These are phyloP conservation scores for Penicillium lagena DNA, from an alignment of 495 filamentous ascomycete genomes.

Conservation along the genomic window DNA sequence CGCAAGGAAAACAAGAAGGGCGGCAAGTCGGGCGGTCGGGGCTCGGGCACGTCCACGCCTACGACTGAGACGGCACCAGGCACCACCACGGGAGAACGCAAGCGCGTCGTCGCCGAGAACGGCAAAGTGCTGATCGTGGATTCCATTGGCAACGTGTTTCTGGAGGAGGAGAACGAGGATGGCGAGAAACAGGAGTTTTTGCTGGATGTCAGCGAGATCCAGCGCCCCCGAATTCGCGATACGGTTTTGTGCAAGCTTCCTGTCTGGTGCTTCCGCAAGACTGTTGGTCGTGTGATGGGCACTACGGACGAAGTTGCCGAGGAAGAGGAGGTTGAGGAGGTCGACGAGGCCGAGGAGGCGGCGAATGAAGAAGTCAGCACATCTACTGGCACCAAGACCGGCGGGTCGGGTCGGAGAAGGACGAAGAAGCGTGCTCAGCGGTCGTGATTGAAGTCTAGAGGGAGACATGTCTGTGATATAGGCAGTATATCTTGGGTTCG, in stretches of 20 bases:
- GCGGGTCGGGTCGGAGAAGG: background rate
- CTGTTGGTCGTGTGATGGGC: constrained; percentile 48
- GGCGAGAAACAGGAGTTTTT: constrained; percentile 76
- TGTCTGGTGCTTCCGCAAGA: constrained; percentile 53
- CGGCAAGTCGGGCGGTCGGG: constrained; percentile 23
- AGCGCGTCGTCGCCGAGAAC: constrained; percentile 84
- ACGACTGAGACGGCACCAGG: constrained; percentile 30
- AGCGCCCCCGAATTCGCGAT: constrained; percentile 57
- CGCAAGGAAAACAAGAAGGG: constrained; percentile 56
- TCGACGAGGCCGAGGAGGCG: background rate
- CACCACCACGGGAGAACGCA: constrained; percentile 62
- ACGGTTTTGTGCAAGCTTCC: constrained; percentile 68
- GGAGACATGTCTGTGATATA: too few species aligned
- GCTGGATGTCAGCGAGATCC: constrained; percentile 69
- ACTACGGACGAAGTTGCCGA: constrained; percentile 33
- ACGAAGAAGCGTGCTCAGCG: background rate
- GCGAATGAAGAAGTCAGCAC: too few species aligned
- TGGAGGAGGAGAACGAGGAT: constrained; percentile 84
- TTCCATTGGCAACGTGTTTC: constrained; percentile 80
- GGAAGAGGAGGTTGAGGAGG: constrained; percentile 27
- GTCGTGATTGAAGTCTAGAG: background rate
- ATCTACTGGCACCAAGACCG: background rate
- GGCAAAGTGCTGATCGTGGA: constrained; percentile 93
- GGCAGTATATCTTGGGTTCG: too few species aligned
- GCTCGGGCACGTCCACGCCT: constrained; percentile 43